phyloP scores from a whole-genome alignment of 2,329 filamentous ascomycete genomes.

The Trichoderma atroviride region DNA sequence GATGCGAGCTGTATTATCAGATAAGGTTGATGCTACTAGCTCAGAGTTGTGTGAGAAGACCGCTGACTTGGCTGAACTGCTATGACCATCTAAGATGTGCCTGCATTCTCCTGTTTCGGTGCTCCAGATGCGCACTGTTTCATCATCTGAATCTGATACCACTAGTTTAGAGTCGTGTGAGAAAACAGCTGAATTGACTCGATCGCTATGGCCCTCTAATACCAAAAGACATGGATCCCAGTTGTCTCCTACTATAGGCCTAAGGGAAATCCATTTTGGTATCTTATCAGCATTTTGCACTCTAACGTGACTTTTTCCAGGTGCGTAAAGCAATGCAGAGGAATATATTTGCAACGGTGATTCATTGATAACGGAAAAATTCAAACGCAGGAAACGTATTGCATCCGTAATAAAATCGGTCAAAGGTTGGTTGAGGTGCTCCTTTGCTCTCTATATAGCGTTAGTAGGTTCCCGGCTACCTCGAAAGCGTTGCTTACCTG shows the following conservation, averaged over 20 bases:
- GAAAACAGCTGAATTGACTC: neutral
- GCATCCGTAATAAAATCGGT: neutral
- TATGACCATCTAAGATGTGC: neutral
- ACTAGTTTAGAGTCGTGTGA: neutral
- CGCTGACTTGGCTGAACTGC: neutral
- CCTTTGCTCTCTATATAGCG: neutral
- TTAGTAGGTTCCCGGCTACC: too few relatives aligned
- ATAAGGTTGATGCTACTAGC: neutral
- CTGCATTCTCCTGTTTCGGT: neutral
- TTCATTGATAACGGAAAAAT: conserved; percentile 16
- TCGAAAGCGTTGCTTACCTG: too few relatives aligned
- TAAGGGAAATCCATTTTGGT: conserved; percentile 28
- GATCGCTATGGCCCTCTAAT: neutral
- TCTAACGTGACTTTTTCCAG: conserved; percentile 29
- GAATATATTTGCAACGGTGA: conserved; percentile 35
- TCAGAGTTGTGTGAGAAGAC: neutral
- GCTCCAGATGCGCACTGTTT: neutral
- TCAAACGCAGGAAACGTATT: conserved; percentile 20
- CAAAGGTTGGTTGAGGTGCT: neutral
- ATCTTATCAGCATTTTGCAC: conserved; percentile 24
- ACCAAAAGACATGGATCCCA: neutral
- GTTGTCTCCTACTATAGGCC: neutral
- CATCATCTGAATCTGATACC: neutral
- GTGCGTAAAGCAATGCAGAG: conserved; percentile 34
- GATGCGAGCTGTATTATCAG: neutral